Percentiles rank a stretch among this genome's conserved stretches.
These are phyloP conservation scores for Amphicarpaea edgeworthii DNA, from an alignment of 306 rosid genomes.

Conservation along the genomic window DNA sequence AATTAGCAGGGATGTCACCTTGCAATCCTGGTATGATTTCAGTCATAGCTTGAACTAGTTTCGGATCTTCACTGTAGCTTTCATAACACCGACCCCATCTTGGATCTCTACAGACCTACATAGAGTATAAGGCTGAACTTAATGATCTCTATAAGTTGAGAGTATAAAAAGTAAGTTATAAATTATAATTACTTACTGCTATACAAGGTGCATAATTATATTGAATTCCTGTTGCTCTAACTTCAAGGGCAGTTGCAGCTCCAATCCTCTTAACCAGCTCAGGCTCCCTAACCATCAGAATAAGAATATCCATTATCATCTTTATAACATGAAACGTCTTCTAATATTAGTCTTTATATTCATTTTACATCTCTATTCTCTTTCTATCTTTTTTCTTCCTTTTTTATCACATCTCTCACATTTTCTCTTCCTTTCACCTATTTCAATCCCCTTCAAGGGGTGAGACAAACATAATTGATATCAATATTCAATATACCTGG, in stretches of 20 bases:
- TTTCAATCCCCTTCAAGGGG: neutral
- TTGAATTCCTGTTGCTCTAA: slow-evolving; percentile 63
- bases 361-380: neutral
- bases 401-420: neutral
- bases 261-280: slow-evolving; percentile 61
- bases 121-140: neutral
- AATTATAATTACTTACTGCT: slow-evolving; percentile 49
- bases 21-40: slow-evolving; percentile 58
- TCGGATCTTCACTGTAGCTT: slow-evolving; percentile 63
- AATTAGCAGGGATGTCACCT: slow-evolving; percentile 48
- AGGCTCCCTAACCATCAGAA: slow-evolving; percentile 53
- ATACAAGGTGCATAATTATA: slow-evolving; percentile 59
- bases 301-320: neutral
- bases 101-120: slow-evolving; percentile 67
- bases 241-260: slow-evolving; percentile 65
- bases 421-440: neutral
- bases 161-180: neutral
- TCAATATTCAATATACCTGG: slow-evolving; percentile 49
- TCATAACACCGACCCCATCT: slow-evolving; percentile 69
- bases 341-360: neutral
- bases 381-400: neutral
- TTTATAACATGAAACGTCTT: neutral
- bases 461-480: neutral
- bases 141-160: neutral
- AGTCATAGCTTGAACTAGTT: slow-evolving; percentile 56